Evolutionary conservation across 352 stramenopile species (phyloP).

Genomic region (Nothophytophthora sp.): DNA sequence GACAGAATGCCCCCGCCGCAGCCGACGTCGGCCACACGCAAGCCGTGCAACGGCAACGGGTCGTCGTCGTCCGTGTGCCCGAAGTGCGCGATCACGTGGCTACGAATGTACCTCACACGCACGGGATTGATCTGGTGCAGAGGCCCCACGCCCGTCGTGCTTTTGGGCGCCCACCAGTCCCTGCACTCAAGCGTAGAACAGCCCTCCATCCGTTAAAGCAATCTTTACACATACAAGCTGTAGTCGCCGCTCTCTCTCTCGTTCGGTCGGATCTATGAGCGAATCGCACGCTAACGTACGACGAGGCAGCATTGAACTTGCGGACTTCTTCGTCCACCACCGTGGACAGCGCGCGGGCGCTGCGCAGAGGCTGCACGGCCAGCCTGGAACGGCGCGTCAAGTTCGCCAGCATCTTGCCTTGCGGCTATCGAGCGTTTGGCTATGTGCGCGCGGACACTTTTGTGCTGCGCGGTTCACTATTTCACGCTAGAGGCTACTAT

Average conservation of each 20-base stretch:
- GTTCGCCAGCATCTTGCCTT: slow-evolving; percentile 21
- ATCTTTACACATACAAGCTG: background rate
- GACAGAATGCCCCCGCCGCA: slow-evolving; percentile 87
- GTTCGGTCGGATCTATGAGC: too few species aligned
- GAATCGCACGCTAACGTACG: too few species aligned
- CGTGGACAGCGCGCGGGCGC: slow-evolving; percentile 48
- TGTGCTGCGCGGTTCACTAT: too few species aligned
- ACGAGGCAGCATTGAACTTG: slow-evolving; percentile 81
- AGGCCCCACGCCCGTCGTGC: slow-evolving; percentile 70
- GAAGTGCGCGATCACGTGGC: slow-evolving; percentile 69
- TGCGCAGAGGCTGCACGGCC: slow-evolving; percentile 5
- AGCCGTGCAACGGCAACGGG: slow-evolving; percentile 45
- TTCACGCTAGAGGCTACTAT: too few species aligned
- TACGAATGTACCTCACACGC: slow-evolving; percentile 85
- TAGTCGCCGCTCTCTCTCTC: too few species aligned
- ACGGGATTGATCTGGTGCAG: slow-evolving; percentile 87
- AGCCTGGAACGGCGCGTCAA: background rate
- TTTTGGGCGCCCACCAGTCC: slow-evolving; percentile 82
- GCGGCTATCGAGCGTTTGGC: too few species aligned
- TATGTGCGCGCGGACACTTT: too few species aligned
- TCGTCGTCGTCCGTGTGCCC: slow-evolving; percentile 43
- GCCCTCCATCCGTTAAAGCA: background rate
- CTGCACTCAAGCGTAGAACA: slow-evolving; percentile 23
- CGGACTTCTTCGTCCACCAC: slow-evolving; percentile 76
- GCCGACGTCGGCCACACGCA: slow-evolving; percentile 74